Percentiles rank a stretch among this genome's conserved stretches.
Evolutionary conservation across 371 early-diverging fungal genomes (phyloP).

Genomic region (Parasitella parasitica): DNA sequence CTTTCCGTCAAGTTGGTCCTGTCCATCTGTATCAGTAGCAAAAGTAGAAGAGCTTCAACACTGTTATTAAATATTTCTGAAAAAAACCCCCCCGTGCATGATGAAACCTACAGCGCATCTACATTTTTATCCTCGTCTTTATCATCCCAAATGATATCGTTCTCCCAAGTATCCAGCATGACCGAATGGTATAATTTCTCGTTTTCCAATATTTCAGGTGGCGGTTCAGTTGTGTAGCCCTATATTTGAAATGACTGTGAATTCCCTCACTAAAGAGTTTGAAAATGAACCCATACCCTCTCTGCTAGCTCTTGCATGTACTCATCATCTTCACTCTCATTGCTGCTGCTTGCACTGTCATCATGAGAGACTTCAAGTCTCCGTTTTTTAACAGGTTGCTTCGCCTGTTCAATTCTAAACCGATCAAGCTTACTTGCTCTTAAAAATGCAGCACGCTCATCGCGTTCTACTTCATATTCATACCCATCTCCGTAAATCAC

Average conservation of each 20-base stretch:
- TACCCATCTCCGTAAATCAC: conserved; percentile 42
- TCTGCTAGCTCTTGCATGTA: conserved; percentile 15
- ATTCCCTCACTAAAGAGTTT: neutral
- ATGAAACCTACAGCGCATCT: neutral
- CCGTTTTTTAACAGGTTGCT: conserved; percentile 27
- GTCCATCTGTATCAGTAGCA: neutral
- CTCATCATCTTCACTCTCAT: conserved; percentile 29
- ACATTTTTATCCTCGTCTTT: conserved; percentile 19
- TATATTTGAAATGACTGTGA: neutral
- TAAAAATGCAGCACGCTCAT: conserved; percentile 39
- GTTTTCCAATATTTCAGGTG: conserved; percentile 17
- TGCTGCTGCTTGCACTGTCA: conserved; percentile 12
- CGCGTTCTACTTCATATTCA: conserved; percentile 46
- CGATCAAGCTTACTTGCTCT: conserved; percentile 35
- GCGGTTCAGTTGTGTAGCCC: neutral
- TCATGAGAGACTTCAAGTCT: conserved; percentile 26
- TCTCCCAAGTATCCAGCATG: conserved; percentile 83
- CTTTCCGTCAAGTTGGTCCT: neutral
- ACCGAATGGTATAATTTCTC: conserved; percentile 56
- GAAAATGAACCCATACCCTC: neutral
- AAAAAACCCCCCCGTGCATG: no score
- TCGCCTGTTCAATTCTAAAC: conserved; percentile 11
- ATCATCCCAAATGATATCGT: conserved; percentile 79
- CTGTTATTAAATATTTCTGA: no score
- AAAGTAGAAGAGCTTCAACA: no score